Conservation (phyloP, 495 filamentous ascomycete genomes). For the Lepraria neglecta region DNA sequence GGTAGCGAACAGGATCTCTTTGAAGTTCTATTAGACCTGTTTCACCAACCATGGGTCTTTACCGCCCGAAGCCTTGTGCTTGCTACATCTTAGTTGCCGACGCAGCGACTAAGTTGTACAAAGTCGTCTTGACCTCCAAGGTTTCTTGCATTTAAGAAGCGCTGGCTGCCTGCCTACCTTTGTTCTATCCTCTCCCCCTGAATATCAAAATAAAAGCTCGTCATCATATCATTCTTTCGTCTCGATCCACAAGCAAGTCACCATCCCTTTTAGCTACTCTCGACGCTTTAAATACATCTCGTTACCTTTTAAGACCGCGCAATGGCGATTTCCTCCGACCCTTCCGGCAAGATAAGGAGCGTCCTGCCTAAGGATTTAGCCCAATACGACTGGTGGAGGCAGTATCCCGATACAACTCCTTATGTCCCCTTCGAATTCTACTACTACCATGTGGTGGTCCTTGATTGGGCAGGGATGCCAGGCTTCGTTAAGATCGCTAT, state of each 20-base stretch:
- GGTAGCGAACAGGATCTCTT: no score
- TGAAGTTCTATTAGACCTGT: no score
- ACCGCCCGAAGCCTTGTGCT: no score
- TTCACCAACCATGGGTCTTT: no score
- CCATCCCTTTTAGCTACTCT: no score
- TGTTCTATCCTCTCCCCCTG: no score
- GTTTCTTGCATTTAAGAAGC: background rate
- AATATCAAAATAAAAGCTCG: no score
- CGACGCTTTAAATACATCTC: background rate
- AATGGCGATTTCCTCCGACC: background rate
- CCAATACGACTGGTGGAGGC: background rate
- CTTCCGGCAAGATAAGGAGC: conserved; percentile 5
- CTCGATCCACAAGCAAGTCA: no score
- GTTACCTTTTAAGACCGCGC: background rate
- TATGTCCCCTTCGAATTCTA: background rate
- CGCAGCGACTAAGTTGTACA: background rate
- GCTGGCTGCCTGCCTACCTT: background rate
- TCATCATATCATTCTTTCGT: no score
- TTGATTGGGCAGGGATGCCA: conserved; percentile 7
- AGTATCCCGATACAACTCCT: background rate
- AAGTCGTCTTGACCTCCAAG: background rate
- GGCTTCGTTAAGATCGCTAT: conserved; percentile 16
- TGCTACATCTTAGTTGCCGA: no score
- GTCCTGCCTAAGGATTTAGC: background rate
- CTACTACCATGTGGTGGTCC: conserved; percentile 3